These are phyloP conservation scores for Cinnamomum micranthum DNA, from an alignment of 164 flowering plant species.

Conservation along the genomic window DNA sequence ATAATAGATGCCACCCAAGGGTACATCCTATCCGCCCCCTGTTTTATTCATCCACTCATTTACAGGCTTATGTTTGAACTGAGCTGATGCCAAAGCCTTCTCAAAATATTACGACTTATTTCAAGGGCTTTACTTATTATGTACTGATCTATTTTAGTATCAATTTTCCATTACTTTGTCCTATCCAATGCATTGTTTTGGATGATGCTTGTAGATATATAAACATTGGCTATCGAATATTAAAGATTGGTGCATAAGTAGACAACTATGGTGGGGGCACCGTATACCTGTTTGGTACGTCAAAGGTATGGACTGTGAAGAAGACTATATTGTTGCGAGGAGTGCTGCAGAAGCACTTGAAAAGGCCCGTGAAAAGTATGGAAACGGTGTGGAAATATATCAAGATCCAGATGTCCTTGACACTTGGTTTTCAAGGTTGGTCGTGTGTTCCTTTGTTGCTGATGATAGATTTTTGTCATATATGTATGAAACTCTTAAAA, in stretches of 20 bases:
- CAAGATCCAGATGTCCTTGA: conserved; percentile 99
- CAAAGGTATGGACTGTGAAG: conserved; percentile 76
- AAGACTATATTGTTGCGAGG: conserved; percentile 85
- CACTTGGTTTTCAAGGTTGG: conserved; percentile 97
- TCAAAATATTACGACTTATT: no score
- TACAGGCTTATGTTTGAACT: neutral
- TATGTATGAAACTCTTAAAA: neutral
- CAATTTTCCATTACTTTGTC: no score
- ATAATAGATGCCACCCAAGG: no score
- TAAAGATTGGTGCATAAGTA: conserved; percentile 98
- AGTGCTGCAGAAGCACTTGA: conserved; percentile 64
- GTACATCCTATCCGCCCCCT: no score
- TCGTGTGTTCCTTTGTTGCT: neutral
- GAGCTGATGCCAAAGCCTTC: neutral
- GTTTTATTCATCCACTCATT: no score
- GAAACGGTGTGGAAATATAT: conserved; percentile 70
- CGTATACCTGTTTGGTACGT: conserved; percentile 97
- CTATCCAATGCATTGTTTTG: neutral
- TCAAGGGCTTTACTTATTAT: neutral
- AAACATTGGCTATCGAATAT: conserved; percentile 88
- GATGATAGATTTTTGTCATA: no score
- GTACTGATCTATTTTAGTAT: no score
- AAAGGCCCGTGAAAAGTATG: conserved; percentile 72
- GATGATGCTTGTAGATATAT: conserved; percentile 56
- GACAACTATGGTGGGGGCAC: conserved; percentile 99